Evolutionary conservation across 139 green algal species (phyloP).

Genomic region (Protoeuglena noctilucae): DNA sequence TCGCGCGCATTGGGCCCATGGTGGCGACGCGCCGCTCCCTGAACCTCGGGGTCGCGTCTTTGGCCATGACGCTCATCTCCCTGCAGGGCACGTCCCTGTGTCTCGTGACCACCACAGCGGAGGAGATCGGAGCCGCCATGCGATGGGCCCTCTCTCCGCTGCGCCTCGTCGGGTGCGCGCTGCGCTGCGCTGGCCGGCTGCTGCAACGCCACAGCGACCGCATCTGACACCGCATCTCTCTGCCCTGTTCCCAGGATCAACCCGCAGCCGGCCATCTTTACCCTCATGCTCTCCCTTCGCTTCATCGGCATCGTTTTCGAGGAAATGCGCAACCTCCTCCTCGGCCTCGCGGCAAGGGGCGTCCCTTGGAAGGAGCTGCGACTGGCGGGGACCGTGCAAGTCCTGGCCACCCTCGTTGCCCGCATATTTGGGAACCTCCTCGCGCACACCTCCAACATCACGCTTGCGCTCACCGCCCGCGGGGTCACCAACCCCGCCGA

Average conservation of each 20-base stretch:
- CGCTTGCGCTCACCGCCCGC: not conserved
- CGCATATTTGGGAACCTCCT: not conserved
- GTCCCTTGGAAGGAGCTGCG: not conserved
- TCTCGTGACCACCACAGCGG: slow-evolving; percentile 2
- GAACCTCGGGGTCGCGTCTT: not conserved
- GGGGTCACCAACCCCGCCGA: not conserved
- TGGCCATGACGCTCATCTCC: not conserved
- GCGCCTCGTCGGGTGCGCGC: not conserved
- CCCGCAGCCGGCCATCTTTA: not conserved
- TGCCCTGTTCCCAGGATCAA: not conserved
- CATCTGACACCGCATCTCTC: not conserved
- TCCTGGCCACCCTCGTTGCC: not conserved
- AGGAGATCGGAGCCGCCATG: not conserved
- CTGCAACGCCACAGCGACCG: not conserved
- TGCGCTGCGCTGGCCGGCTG: not conserved
- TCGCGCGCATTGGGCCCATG: not conserved
- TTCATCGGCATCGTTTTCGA: not conserved
- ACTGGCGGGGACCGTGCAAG: not conserved
- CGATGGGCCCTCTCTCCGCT: not conserved
- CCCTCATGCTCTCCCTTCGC: not conserved
- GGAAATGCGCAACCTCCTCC: not conserved
- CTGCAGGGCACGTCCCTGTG: slow-evolving; percentile 2
- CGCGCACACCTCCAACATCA: not conserved
- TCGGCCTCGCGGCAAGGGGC: slow-evolving; percentile 2
- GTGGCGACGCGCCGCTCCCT: not conserved